Conservation (phyloP, 768 basidiomycete species). For the Lepiota venenata region DNA sequence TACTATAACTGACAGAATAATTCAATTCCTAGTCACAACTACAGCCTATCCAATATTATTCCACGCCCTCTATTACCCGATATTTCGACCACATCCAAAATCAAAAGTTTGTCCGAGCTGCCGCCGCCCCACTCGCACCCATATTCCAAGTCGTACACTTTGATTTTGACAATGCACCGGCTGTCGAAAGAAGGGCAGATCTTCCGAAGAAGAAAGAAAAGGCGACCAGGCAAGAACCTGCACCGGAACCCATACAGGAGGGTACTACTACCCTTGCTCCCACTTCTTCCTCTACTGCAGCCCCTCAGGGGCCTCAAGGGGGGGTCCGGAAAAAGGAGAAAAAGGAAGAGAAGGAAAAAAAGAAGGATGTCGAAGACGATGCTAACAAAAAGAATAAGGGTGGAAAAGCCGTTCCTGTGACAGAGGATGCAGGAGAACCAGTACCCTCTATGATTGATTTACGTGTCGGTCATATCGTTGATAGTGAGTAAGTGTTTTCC, state of each 20-base stretch:
- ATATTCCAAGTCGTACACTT: conserved; percentile 59
- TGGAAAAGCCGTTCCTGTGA: conserved; percentile 38
- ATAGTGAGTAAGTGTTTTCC: conserved; percentile 54
- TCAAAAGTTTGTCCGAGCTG: conserved; percentile 54
- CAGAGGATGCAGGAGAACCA: conserved; percentile 76
- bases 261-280: conserved; percentile 23
- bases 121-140: conserved; percentile 45
- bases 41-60: conserved; percentile 69
- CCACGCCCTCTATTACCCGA: conserved; percentile 79
- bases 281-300: background rate
- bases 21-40: conserved; percentile 53
- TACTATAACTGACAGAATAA: background rate
- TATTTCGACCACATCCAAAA: conserved; percentile 96
- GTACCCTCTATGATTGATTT: conserved; percentile 97
- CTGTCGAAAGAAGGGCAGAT: conserved; percentile 66
- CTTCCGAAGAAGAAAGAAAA: conserved; percentile 80
- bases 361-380: conserved; percentile 28
- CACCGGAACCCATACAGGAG: conserved; percentile 28
- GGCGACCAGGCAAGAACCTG: conserved; percentile 30
- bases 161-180: conserved; percentile 75
- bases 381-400: conserved; percentile 37
- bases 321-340: conserved; percentile 51
- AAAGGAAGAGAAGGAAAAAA: conserved; percentile 54
- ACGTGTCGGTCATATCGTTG: conserved; percentile 88
- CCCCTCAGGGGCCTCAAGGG: conserved; percentile 15